Evolutionary conservation across 345 rosid species (phyloP).

Genomic region (Murraya paniculata): DNA sequence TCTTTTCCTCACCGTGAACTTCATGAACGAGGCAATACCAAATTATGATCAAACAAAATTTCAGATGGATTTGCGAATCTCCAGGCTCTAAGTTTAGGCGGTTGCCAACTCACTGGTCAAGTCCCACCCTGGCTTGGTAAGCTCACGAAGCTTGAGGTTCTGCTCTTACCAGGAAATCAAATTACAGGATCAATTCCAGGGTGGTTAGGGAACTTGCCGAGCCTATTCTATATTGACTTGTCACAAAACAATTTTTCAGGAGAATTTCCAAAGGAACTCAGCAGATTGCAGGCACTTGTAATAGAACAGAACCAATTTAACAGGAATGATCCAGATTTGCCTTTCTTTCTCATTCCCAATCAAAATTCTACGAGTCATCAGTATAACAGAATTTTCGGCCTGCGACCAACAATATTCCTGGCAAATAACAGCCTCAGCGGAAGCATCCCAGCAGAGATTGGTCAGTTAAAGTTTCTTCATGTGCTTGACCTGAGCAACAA

Average conservation of each 20-base stretch:
- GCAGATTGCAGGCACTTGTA: background rate
- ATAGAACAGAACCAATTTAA: background rate
- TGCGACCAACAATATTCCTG: constrained; percentile 2
- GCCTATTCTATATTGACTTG: constrained; percentile 9
- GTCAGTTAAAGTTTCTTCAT: constrained; percentile 1
- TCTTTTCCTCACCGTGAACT: background rate
- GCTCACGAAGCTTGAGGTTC: constrained; percentile 17
- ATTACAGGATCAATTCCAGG: constrained; percentile 23
- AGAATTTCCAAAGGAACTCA: background rate
- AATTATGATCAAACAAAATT: constrained; percentile 13
- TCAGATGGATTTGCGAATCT: constrained; percentile 26
- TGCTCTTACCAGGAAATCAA: constrained; percentile 27
- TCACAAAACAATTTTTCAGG: constrained; percentile 9
- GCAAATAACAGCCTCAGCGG: constrained; percentile 1
- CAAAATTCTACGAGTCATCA: background rate
- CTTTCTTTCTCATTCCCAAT: background rate
- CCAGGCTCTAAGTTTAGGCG: constrained; percentile 20
- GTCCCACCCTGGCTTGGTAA: constrained; percentile 28
- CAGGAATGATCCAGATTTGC: constrained; percentile 3
- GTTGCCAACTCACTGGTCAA: constrained; percentile 24
- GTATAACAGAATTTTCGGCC: background rate
- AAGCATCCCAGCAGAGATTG: background rate
- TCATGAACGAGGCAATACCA: constrained; percentile 11
- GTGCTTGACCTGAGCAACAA: background rate
- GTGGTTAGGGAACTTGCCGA: constrained; percentile 7